Evolutionary conservation across 2,329 filamentous ascomycete species (phyloP), one percentile per base, ranked within the genome.

Genomic region (Pezicula neosporulosa): DNA sequence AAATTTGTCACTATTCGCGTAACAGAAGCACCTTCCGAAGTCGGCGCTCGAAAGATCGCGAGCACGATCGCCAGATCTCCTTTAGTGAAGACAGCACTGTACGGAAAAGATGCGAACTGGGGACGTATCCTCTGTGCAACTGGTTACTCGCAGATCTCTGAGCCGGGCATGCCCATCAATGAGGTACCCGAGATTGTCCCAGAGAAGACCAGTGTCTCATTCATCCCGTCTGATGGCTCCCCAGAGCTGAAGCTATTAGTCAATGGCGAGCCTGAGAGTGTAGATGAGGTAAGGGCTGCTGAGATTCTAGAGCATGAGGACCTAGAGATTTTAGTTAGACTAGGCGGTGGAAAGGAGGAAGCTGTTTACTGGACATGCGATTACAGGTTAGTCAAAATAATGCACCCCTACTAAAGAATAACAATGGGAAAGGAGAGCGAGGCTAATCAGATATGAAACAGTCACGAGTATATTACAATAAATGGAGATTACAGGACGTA

Each of bases 91-190:
- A 99, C 94, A 0, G 94, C 94, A 0, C 77, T 99, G 38, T 99
- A 99, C 70, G 94, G 94, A 58, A 90, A 91, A 68, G 94, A 99
- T 68, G 94, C 94, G 16, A 99, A 99, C 76, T 99, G 94, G 94
- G 94, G 94, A 33, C 90, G 94, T 49, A 96, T 99, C 56, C 80
- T 97, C 27, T 97, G 94, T 69, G 93, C 94, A 1, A 91, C 92
- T 4, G 94, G 94, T 3, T 97, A 97, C 67, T 77, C 83, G 13
- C 72, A 83, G 44, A 77, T 86, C 55, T 80, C 78, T 2, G 80
- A 82, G 58, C 82, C 80, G 0, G 81, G 78, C 2, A 69, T 76
- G 60, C 71, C 75, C n/a, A 68, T 74, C 37, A 80, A 77, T 52
- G 82, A 85, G 1, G 82, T 87, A 1, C 74, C 77, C 1, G 81